Base-by-base conservation (phyloP, 306 rosid genomes). In the Trichosanthes truncata region DNA sequence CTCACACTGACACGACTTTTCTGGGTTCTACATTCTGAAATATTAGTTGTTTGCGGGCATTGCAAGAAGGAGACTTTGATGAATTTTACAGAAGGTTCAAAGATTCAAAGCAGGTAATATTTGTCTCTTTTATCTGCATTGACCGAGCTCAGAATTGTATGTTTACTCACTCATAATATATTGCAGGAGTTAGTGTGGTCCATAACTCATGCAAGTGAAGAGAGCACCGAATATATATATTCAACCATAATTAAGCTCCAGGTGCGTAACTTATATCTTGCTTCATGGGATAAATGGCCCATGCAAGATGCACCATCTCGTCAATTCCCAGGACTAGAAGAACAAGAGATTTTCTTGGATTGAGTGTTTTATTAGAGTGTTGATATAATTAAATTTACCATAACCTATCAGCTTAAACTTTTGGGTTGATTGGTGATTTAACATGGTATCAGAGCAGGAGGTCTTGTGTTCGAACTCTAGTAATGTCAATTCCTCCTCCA, bases 171-270 rank as follows among this genome's bases (percentile, higher is more conserved):
- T 45, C 59, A 80, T 71, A 23, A 53, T 82, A 52, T 80, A 12
- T 79, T 65, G 71, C 81, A 94, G 98, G 98, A 87, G 87, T 94
- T 94, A 85, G 89, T 89, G 81, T 87, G 89, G 85, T 89, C 93
- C 67, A 88, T 92, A 87, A 92, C 96, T 87, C 91, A 78, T 80
- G 92, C 97, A 82, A 94, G 98, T 84, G 97, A 92, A 84, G 96
- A 94, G 82, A 92, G 96, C 86, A 89, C 98, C 0, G 97, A 91
- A 82, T 87, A 84, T 84, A 92, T 94, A 77, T 92, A 88, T 84
- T 83, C 88, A 75, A 83, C 97, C 61, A 88, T 94, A 78, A 85
- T 89, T 82, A 92, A 90, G 79, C 93, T 94, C 73, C 97, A 94
- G 97, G 98, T 94, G 88, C 68, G 20, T 53, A 12, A 31, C 61